Evolutionary conservation across 768 basidiomycete species (phyloP).

Genomic region (Boletus fagicola): DNA sequence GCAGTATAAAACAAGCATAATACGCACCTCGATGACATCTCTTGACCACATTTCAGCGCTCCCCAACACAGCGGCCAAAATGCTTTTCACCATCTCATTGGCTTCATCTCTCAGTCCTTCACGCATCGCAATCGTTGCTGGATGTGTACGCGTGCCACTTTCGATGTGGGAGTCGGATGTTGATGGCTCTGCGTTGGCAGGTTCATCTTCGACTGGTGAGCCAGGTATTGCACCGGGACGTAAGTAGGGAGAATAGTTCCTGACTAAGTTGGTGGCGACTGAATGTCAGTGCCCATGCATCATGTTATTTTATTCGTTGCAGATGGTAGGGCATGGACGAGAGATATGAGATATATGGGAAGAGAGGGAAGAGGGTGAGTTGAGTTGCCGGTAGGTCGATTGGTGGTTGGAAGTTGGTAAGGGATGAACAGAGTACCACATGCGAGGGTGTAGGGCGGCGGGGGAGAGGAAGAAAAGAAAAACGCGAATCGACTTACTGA

Average conservation of each 20-base stretch:
- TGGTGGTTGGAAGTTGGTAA: slow-evolving; percentile 29
- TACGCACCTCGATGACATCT: slow-evolving; percentile 44
- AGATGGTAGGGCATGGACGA: slow-evolving; percentile 34
- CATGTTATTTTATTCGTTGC: slow-evolving; percentile 23
- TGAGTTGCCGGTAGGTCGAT: slow-evolving; percentile 24
- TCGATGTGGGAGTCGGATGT: slow-evolving; percentile 42
- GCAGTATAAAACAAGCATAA: slow-evolving; percentile 2
- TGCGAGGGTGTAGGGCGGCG: slow-evolving; percentile 23
- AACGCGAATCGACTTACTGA: slow-evolving; percentile 63
- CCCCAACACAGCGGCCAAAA: slow-evolving; percentile 31
- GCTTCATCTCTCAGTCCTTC: slow-evolving; percentile 64
- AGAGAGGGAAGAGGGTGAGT: slow-evolving; percentile 29
- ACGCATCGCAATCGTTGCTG: slow-evolving; percentile 67
- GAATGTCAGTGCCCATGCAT: slow-evolving; percentile 60
- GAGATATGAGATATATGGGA: slow-evolving; percentile 20
- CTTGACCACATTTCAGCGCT: slow-evolving; percentile 55
- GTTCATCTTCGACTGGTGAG: slow-evolving; percentile 7
- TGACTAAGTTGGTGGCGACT: slow-evolving; percentile 89
- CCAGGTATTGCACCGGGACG: slow-evolving; percentile 30
- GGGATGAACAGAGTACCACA: slow-evolving; percentile 17
- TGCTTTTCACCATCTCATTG: slow-evolving; percentile 69
- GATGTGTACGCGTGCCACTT: slow-evolving; percentile 48
- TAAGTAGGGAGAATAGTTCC: slow-evolving; percentile 89
- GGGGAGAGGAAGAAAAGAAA: slow-evolving; percentile 20
- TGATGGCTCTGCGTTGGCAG: slow-evolving; percentile 1